Evolutionary conservation across 83 land plant genomes (phyloP), one percentile per base, ranked within the genome.

Genomic region (Larix sibirica): DNA sequence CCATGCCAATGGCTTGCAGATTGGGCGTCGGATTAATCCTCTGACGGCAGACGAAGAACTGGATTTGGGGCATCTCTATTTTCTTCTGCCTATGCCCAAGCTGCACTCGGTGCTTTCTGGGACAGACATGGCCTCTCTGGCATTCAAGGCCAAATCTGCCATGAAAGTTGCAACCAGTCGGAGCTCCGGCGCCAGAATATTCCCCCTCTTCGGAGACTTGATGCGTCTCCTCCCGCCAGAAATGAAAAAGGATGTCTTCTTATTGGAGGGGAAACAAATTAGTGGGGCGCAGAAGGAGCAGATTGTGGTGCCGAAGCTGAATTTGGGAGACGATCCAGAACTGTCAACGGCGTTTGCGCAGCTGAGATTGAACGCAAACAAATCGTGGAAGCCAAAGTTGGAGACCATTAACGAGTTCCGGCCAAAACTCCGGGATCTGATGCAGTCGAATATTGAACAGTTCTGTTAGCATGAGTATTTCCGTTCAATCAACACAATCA

Each of bases 321-420:
- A 44, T 81, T 60, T 85, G 56, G 93, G 83, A 2, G 87, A 78
- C 24, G 31, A 83, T 18, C 87, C 80, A 18, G 89, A 82, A 13
- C 80, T 75, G 28, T 42, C 76, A 62, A 33, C 77, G 69, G 79
- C 62, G 47, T 85, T 89, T 81, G 82, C 75, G n/a, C 84, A 83
- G 63, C 79, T 69, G 33, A 87, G 88, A 61, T 73, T 83, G 81
- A 65, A 83, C 28, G 24, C 62, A 47, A 81, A 91, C 75, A 82
- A 90, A 73, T 89, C 90, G 18, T 89, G 86, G 83, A 89, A 80
- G 90, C 94, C 94, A 2, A 24, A 59, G 68, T 84, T 92, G 86
- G 90, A 92, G 77, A 92, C 94, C 2, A 92, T 89, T 47, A 47
- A 6, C 10, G 50, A 47, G 50, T 47, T 47, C 50, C 50, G 50